Base-by-base conservation (phyloP, 1,139 yeast species). In the Arxiozyma heterogenica region DNA sequence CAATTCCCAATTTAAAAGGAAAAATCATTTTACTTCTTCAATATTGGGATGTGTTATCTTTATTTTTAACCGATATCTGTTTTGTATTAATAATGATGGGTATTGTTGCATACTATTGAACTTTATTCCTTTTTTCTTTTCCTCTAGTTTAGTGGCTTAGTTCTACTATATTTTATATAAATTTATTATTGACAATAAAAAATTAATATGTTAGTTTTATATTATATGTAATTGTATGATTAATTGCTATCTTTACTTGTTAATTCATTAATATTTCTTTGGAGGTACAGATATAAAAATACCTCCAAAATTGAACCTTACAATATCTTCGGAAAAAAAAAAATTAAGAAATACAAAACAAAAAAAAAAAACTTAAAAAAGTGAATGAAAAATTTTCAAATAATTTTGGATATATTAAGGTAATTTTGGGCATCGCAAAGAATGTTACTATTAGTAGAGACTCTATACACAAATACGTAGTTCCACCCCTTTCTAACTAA, bases 61-160 rank as follows among this genome's bases (percentile, higher is more conserved):
- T 74, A 61, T 66, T 72, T 38, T 52, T 75, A 43, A 65, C 72
- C 44, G 81, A 77, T 61, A 53, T 76, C 23, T 68, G 76, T 46
- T 67, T 73, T 51, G 66, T 75, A 17, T 59, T 76, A 44, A 62
- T 76, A 2, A 57, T 69, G 20, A 63, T 73, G 54, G 79, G 77
- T 17, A 20, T 71, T 18, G 54, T 71, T 51, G 60, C 65, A 49
- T 65, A 64, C 51, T 53, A 66, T 41, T 55, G n/a, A 43, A 18
- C 30, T 20, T 15, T 9, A 11, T 11, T 30, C 21, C 3, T 34
- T 27, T 4, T 18, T 47, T 22, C 39, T 34, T 11, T 15, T 15
- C 6, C 2, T 3, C n/a, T 15, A 34, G n/a, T 34, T 34, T 34
- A 6, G 3, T 34, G n/a, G 4, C 15, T 34, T 12, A 34, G 3